Evolutionary conservation across 768 basidiomycete genomes (phyloP), one percentile per base, ranked within the genome.

Genomic region (Dictyophora rubrovolvata): DNA sequence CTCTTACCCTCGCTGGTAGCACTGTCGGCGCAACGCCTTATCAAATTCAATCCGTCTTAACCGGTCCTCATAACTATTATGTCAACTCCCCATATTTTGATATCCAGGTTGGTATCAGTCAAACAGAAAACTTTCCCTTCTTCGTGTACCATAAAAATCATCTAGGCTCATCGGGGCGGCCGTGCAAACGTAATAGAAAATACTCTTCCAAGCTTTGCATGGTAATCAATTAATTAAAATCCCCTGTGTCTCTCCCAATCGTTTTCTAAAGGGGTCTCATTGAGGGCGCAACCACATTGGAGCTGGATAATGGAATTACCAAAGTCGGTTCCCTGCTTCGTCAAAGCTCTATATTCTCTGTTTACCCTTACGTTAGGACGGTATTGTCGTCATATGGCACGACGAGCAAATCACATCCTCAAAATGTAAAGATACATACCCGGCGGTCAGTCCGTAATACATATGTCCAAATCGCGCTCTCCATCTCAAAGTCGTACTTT

Each of bases 301-400:
- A 90, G 70, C 69, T 90, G 62, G 89, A 90, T 68, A 86, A 88
- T 67, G 86, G 85, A 1, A 77, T 89, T 59, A 87, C 87, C 8
- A 81, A 79, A 74, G 86, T 82, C 55, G 64, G 69, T 64, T 23
- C 14, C 37, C 47, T 23, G 52, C 28, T 7, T 28, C 7, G 28
- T 7, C 7, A 28, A 28, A 2, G n/a, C 33, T 6, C 36, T 28
- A 28, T 16, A 28, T 28, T 28, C 28, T 28, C 28, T 7, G 22
- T 20, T 28, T 8, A 20, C 36, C 22, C 22, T 53, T 20, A 12
- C 7, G 1, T 36, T 42, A 88, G 86, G 89, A 92, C 67, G 87
- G 85, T 12, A 77, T 78, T 52, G 83, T 86, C 16, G 75, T 92
- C 47, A 86, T 91, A 14, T 90, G 86, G 85, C 89, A 92, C 64